phyloP scores from a whole-genome alignment of 495 filamentous ascomycete genomes.

The Lophiostoma macrostomum region DNA sequence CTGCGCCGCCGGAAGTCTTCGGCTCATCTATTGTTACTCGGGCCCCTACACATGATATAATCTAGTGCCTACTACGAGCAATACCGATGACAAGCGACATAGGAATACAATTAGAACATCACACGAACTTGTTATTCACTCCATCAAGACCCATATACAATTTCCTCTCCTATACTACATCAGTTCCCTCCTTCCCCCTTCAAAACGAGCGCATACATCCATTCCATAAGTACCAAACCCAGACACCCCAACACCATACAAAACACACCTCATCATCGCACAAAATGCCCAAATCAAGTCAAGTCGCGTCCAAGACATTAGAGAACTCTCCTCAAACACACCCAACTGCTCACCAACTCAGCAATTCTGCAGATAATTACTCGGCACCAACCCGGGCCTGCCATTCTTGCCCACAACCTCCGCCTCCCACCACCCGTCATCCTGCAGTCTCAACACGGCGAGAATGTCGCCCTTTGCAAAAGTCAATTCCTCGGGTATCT shows the following conservation, averaged over 20 bases:
- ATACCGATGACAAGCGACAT: too few species aligned
- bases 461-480: slow-evolving; percentile 92
- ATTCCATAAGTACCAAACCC: background rate
- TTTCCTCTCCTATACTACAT: too few species aligned
- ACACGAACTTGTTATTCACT: too few species aligned
- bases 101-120: too few species aligned
- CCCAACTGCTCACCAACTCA: too few species aligned
- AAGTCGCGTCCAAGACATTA: background rate
- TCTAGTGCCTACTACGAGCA: too few species aligned
- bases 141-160: too few species aligned
- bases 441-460: slow-evolving; percentile 85
- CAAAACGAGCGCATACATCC: background rate
- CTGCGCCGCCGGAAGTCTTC: too few species aligned
- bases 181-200: too few species aligned
- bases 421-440: slow-evolving; percentile 99
- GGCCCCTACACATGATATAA: too few species aligned
- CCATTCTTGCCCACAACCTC: slow-evolving; percentile 77
- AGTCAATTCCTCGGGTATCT: slow-evolving; percentile 90
- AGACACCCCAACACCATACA: background rate
- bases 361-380: slow-evolving; percentile 87
- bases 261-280: background rate
- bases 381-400: slow-evolving; percentile 82
- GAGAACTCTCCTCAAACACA: background rate
- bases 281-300: background rate
- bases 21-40: too few species aligned